Evolutionary conservation across 345 rosid genomes (phyloP).

Genomic region (Camelina neglecta): DNA sequence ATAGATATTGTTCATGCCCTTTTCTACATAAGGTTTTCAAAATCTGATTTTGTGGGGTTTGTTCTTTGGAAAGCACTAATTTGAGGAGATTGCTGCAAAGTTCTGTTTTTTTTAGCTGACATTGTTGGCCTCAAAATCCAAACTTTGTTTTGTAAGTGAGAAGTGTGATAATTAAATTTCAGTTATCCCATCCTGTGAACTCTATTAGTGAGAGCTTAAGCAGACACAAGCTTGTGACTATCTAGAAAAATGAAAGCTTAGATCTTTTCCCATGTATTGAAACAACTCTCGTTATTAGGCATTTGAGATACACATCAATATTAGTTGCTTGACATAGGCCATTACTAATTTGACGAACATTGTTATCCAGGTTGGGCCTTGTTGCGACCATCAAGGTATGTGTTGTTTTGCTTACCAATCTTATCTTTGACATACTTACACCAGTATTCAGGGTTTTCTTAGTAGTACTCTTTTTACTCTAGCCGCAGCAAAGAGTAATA

Average conservation of each 20-base stretch:
- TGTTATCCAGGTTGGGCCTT: slow-evolving; percentile 83
- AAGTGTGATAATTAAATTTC: not conserved
- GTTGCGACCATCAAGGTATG: slow-evolving; percentile 95
- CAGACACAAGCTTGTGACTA: no score
- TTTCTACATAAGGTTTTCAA: slow-evolving; percentile 35
- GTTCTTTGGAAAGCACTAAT: not conserved
- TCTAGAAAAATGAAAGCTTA: no score
- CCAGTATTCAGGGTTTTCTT: not conserved
- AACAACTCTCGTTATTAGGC: no score
- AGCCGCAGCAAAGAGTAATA: not conserved
- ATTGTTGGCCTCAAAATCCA: not conserved
- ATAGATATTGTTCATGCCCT: slow-evolving; percentile 49
- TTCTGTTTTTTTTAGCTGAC: not conserved
- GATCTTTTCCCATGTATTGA: no score
- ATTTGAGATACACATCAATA: no score
- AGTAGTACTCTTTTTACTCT: not conserved
- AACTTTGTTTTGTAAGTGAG: not conserved
- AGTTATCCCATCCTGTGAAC: not conserved
- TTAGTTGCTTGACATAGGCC: no score
- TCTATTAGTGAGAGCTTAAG: not conserved
- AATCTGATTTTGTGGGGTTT: slow-evolving; percentile 47
- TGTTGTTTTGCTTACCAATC: slow-evolving; percentile 1
- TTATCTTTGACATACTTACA: not conserved
- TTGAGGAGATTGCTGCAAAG: not conserved
- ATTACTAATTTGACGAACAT: slow-evolving; percentile 11